Evolutionary conservation across 768 basidiomycete species (phyloP), one percentile per base, ranked within the genome.

Genomic region (Saitozyma podzolica): DNA sequence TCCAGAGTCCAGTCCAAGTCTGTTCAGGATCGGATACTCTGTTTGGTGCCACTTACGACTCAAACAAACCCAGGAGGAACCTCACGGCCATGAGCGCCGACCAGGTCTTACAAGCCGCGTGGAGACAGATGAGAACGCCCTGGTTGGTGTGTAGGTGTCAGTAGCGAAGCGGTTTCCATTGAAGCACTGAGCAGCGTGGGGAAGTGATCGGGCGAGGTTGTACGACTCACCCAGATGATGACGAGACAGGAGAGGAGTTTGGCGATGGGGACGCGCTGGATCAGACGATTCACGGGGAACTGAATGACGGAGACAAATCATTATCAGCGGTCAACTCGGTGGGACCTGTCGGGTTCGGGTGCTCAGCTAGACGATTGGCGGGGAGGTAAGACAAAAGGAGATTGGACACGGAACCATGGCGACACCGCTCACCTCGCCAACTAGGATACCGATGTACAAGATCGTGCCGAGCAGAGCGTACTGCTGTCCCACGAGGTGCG

Each of bases 181-280:
- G 2, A 5, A 29, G 29, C 29, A 5, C 5, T 29, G 29, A 29
- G 29, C 29, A 29, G 29, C 29, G 29, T 29, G 29, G 29, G 29
- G 29, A 29, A 29, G 29, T 29, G 29, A 29, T 29, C 29, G 29
- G 29, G 29, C 29, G 29, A 29, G 29, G 5, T 73, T 54, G 70
- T 16, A 16, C 9, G 14, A 52, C 63, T 51, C 51, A 67, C 61
- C 61, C 61, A 49, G 57, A 52, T 43, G 14, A 72, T 82, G 8
- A 62, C 83, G 77, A 82, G 81, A 69, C 82, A 80, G 5, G 79
- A 81, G 0, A 85, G 77, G 60, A 83, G 84, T 73, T 84, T 85
- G n/a, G 74, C 84, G 54, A 85, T 75, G 4, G 84, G 84, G 14
- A 85, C 70, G 3, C 82, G 78, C 64, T 85, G 84, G 43, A 85